These are phyloP conservation scores for Lepidium sativum DNA, from an alignment of 345 rosid species.

Conservation along the genomic window DNA sequence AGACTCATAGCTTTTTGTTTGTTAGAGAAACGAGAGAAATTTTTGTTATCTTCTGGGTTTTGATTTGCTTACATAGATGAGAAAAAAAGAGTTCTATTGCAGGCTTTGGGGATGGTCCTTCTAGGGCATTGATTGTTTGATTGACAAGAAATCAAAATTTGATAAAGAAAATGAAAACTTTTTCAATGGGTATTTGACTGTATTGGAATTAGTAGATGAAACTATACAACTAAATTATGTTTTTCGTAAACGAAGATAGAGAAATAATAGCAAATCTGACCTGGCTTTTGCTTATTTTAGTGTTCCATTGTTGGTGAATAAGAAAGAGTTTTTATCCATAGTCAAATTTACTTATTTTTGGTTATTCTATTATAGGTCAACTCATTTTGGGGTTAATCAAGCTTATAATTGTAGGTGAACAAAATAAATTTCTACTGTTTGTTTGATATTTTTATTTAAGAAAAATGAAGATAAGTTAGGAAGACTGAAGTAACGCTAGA, in stretches of 20 bases:
- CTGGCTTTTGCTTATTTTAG: slow-evolving; percentile 1
- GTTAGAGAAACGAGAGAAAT: background rate
- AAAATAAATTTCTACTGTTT: too few species aligned
- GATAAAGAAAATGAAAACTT: background rate
- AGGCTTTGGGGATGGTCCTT: background rate
- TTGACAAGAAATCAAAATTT: slow-evolving; percentile 6
- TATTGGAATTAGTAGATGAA: background rate
- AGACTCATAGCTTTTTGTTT: slow-evolving; percentile 40
- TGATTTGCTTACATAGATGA: background rate
- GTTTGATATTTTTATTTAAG: too few species aligned
- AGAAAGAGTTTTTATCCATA: background rate
- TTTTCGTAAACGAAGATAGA: background rate
- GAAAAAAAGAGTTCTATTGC: background rate
- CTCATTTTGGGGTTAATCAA: background rate
- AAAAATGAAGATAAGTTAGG: too few species aligned
- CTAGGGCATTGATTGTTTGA: slow-evolving; percentile 3
- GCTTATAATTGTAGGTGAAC: background rate
- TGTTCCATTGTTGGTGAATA: background rate
- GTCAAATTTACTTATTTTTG: background rate
- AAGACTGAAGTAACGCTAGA: too few species aligned
- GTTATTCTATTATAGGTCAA: background rate
- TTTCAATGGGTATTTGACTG: background rate
- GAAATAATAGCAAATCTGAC: background rate
- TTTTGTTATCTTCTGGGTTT: background rate
- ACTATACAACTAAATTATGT: background rate